Evolutionary conservation across 2,329 filamentous ascomycete genomes (phyloP), one percentile per base, ranked within the genome.

Genomic region (Arthroderma uncinatum): DNA sequence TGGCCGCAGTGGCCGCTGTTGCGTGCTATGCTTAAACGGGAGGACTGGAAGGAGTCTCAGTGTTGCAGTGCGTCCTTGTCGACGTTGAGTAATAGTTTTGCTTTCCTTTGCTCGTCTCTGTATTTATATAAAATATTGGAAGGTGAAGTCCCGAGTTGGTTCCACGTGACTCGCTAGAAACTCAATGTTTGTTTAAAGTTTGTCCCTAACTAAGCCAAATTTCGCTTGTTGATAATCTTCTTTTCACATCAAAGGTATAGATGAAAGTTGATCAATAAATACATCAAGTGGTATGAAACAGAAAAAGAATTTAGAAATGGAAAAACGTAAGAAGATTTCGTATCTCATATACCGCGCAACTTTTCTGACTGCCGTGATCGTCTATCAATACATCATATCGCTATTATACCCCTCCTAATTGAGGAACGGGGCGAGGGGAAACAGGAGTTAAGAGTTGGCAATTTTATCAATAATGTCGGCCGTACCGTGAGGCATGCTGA

Each of bases 1-100:
- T 19, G n/a, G 58, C 37, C 14, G 47, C 53, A 47, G 53, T 50
- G 14, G 56, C 33, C 9, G 56, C 53, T 30, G 47, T 47, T 53
- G 58, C 47, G 25, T 57, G 36, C 23, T 60, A 57, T 42, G 47
- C 47, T 42, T 60, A 33, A 50, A 8, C 4, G 14, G 12, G 6
- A 4, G 4, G 21, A 6, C 21, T 28, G 23, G 19, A 12, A 25
- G 4, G 8, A 4, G 3, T 10, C 3, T 8, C 19, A 10, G 19
- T 6, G 6, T 19, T 4, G 16, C 16, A 19, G 9, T 19, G 21
- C 39, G 7, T 16, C 21, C 12, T 25, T 23, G 2, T 10, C 5
- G 19, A 47, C 4, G 10, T 14, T 21, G 19, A 47, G 21, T 23
- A 47, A 25, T 44, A 1, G 9, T 25, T 9, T 47, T 25, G 8